These are phyloP conservation scores for Lathyrus tuberosus DNA, from an alignment of 306 rosid genomes.

Conservation along the genomic window DNA sequence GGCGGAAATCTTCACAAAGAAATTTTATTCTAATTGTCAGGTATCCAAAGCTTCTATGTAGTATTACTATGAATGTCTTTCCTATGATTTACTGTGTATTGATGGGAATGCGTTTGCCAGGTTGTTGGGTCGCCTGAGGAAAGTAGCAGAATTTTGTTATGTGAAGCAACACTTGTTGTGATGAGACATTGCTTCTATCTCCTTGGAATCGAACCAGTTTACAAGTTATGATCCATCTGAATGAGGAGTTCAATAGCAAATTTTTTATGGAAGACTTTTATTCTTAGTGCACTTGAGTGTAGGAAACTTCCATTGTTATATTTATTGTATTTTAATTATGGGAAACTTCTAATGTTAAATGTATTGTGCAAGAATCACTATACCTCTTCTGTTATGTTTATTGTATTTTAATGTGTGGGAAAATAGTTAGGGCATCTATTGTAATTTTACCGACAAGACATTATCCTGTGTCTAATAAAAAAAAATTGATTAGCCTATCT, in stretches of 20 bases:
- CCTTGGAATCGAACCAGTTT: conserved; percentile 83
- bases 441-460: too few species aligned
- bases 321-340: too few species aligned
- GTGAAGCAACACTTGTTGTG: conserved; percentile 90
- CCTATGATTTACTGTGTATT: too few species aligned
- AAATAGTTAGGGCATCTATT: too few species aligned
- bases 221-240: conserved; percentile 58
- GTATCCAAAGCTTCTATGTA: conserved; percentile 35
- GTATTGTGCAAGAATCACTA: too few species aligned
- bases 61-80: too few species aligned
- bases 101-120: conserved; percentile 40
- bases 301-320: neutral
- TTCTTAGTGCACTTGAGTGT: conserved; percentile 13
- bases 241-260: conserved; percentile 1
- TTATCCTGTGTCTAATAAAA: too few species aligned
- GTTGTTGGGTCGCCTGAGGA: conserved; percentile 44
- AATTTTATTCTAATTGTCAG: conserved; percentile 84
- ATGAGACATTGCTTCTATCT: conserved; percentile 87
- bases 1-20: conserved; percentile 71
- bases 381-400: too few species aligned
- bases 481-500: too few species aligned
- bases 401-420: too few species aligned
- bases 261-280: neutral
- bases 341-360: too few species aligned
- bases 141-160: conserved; percentile 43